Evolutionary conservation across 371 early-diverging fungal genomes (phyloP), one percentile per base, ranked within the genome.

Genomic region (Rhizopus stolonifer): DNA sequence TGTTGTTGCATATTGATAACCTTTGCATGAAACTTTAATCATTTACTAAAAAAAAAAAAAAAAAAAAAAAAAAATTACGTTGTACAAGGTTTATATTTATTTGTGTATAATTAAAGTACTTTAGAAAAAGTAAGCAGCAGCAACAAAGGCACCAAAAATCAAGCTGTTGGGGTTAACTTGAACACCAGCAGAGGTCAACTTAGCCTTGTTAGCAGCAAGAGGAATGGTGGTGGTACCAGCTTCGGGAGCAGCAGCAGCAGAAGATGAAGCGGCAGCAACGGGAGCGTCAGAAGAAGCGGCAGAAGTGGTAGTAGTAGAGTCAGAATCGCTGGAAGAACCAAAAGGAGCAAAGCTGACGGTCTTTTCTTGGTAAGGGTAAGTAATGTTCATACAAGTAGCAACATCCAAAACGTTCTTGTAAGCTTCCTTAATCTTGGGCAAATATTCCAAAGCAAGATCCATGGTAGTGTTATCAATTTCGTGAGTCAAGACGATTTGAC

Each of bases 401-500:
- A 77, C 78, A 45, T 73, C 69, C 46, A 80, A 42, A 44, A 77
- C 71, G 45, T 77, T 56, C 67, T 78, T 69, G 60, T 73, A 71
- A 15, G 65, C 67, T 10, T 54, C n/a, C 54, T 64, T 52, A 56
- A 81, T 76, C 50, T 71, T 61, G 48, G 79, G 77, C 56, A 77
- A 49, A 64, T 70, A 64, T 34, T 76, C 63, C 18, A 77, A 24
- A 50, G 77, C 73, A 56, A 78, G 58, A 18, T 58, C 36, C 74
- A 81, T 78, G 32, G 79, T 81, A 11, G 60, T 65, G 67, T 81
- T 78, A 33, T 72, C 62, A 47, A 81, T 74, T 66, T 81, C 79
- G 64, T 81, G 81, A 49, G 73, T 70, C 66, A 80, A 67, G 47
- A 69, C 69, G 55, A 74, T 73, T 64, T 77, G 69, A 44, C 77